Conservation (phyloP, 139 green algal genomes). For the Chlorella sp. region DNA sequence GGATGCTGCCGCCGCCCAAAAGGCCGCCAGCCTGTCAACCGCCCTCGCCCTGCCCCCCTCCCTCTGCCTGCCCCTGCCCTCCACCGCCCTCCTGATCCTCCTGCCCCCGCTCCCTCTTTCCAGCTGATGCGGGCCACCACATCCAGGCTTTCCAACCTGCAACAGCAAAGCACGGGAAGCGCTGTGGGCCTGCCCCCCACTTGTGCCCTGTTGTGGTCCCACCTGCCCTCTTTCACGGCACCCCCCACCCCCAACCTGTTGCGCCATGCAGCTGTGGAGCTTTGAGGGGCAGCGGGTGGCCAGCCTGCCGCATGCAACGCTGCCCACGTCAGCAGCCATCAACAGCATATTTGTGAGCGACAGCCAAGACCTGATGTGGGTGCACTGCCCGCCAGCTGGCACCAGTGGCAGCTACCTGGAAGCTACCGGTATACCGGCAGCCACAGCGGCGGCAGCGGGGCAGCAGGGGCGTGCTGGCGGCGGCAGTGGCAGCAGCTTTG, state of each 20-base stretch:
- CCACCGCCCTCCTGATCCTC: too few relatives aligned
- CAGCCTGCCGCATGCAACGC: neutral
- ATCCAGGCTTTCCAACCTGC: too few relatives aligned
- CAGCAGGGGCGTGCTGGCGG: neutral
- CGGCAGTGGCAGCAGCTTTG: neutral
- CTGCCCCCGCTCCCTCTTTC: too few relatives aligned
- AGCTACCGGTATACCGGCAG: neutral
- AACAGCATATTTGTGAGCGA: conserved; percentile 6
- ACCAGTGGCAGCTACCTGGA: neutral
- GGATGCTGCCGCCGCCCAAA: too few relatives aligned
- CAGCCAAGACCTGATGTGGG: neutral
- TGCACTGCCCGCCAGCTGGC: neutral
- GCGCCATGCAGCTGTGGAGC: neutral
- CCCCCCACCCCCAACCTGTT: too few relatives aligned
- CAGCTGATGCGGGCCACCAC: too few relatives aligned
- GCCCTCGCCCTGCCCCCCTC: too few relatives aligned
- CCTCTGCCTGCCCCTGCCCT: too few relatives aligned
- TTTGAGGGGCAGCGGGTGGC: neutral
- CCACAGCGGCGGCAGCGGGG: neutral
- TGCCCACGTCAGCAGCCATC: neutral
- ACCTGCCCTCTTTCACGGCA: too few relatives aligned
- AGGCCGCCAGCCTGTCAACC: too few relatives aligned
- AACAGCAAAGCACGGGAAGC: too few relatives aligned
- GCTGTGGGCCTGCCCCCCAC: too few relatives aligned
- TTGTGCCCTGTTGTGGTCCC: neutral